Evolutionary conservation across 2,329 filamentous ascomycete species (phyloP).

Genomic region (Alternaria ethzedia): DNA sequence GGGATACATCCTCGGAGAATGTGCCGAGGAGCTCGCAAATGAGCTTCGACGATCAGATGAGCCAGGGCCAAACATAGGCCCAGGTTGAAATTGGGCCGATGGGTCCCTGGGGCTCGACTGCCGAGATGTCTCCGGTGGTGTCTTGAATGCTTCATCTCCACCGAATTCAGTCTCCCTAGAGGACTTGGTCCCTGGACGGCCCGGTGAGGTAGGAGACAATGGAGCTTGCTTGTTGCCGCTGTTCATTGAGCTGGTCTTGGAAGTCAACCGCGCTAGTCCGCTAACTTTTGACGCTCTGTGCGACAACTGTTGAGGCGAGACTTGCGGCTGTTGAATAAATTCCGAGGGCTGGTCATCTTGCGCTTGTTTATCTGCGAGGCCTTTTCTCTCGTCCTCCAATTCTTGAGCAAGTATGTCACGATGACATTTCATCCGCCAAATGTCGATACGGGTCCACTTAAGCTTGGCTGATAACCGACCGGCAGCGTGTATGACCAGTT

Average conservation of each 20-base stretch:
- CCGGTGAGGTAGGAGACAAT: conserved; percentile 36
- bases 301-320: conserved; percentile 34
- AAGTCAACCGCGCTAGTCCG: conserved; percentile 44
- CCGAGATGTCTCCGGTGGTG: conserved; percentile 52
- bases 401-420: conserved; percentile 86
- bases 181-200: conserved; percentile 45
- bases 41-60: conserved; percentile 41
- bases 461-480: conserved; percentile 84
- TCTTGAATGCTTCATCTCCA: conserved; percentile 52
- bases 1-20: conserved; percentile 40
- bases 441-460: conserved; percentile 92
- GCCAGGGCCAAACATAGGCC: conserved; percentile 43
- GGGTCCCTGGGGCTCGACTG: conserved; percentile 45
- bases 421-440: conserved; percentile 91
- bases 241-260: conserved; percentile 45
- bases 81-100: conserved; percentile 35
- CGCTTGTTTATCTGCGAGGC: conserved; percentile 35
- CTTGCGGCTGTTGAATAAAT: conserved; percentile 30
- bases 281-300: conserved; percentile 37
- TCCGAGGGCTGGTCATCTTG: conserved; percentile 34
- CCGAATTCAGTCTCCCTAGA: conserved; percentile 46
- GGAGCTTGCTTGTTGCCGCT: conserved; percentile 38
- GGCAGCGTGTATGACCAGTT: conserved; percentile 83
- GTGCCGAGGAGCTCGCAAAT: conserved; percentile 43
- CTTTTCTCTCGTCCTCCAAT: conserved; percentile 75